Base-by-base conservation (phyloP, 805 yeast genomes). In the Wickerhamiella azymoides region DNA sequence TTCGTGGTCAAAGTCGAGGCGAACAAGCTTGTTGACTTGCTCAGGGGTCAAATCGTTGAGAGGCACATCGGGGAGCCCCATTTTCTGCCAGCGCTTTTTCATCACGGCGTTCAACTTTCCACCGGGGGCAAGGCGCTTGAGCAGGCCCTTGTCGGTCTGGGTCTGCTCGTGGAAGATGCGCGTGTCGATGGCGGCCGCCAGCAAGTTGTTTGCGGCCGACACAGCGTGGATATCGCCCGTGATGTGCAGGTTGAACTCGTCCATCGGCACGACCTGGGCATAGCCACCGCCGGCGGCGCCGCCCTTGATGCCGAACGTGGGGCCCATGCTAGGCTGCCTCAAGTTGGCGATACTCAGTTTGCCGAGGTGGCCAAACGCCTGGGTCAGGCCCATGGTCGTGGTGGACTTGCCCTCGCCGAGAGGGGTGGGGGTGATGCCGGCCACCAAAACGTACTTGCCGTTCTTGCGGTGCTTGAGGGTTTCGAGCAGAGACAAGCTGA, bases 271-370 rank as follows among this genome's bases (percentile, higher is more conserved):
- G 38, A 89, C 96, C 68, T 89, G 97, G 2, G 97, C 74, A 63
- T 86, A 89, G 38, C 97, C 97, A 62, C 97, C 98, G 58, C 98
- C 98, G 11, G 98, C 97, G 46, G 98, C 98, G 65, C 97, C 97
- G 61, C 98, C 98, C 69, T 89, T 89, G 57, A 89, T 88, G 64
- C 98, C 98, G 58, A 89, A 89, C 14, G 97, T 89, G 46, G 98
- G 98, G 37, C 97, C 98, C 96, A 89, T 86, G 10, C 94, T 82
- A 21, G 98, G 97, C 65, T 89, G 98, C 63, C 98, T 80, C 47
- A 89, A 94, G 59, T 84, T 88, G 47, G 97, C 98, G 62, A 89
- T 76, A 35, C 94, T 79, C 49, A 79, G 79, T 63, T 75, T 77
- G 43, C 79, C 75, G 54, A 88, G 70, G 59, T 85, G 93, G 49